Percentiles rank a stretch among this genome's conserved stretches.
phyloP scores from a whole-genome alignment of 192 early-diverging fungal genomes.

The Coemansia sp. region DNA sequence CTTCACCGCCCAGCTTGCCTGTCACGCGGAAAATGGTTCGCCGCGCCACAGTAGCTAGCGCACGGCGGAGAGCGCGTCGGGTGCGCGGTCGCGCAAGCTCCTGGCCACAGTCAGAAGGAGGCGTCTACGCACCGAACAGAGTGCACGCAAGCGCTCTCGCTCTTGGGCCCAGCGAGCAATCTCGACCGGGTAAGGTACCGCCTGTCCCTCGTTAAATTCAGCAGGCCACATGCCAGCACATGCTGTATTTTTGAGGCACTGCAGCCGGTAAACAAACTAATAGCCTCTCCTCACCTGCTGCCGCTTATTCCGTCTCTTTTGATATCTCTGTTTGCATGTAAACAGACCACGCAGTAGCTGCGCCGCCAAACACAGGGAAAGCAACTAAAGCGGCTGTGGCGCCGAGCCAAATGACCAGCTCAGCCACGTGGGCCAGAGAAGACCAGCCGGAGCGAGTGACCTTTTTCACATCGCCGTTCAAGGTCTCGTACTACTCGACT shows the following conservation, averaged over 20 bases:
- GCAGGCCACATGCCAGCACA: no score
- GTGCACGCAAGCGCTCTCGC: not conserved
- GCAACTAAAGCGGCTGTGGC: no score
- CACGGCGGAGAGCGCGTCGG: conserved; percentile 10
- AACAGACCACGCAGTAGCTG: no score
- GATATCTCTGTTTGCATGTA: no score
- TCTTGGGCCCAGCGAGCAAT: not conserved
- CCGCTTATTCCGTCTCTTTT: no score
- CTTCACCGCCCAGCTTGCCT: no score
- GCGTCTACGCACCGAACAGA: not conserved
- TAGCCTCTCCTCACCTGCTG: no score
- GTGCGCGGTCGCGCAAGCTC: conserved; percentile 8
- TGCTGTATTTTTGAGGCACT: no score
- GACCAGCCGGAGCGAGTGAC: conserved; percentile 23
- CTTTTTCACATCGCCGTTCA: conserved; percentile 43
- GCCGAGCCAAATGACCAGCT: no score
- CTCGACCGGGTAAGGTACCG: not conserved
- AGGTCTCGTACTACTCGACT: conserved; percentile 45
- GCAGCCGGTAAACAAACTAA: no score
- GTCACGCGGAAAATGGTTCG: conserved; percentile 15
- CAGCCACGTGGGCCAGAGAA: not conserved
- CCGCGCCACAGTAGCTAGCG: conserved; percentile 2
- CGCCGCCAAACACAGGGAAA: no score
- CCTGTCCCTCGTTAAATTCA: no score
- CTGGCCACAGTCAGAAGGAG: not conserved